These are phyloP conservation scores for Telfairia occidentalis DNA, from an alignment of 331 rosid genomes.

Conservation along the genomic window DNA sequence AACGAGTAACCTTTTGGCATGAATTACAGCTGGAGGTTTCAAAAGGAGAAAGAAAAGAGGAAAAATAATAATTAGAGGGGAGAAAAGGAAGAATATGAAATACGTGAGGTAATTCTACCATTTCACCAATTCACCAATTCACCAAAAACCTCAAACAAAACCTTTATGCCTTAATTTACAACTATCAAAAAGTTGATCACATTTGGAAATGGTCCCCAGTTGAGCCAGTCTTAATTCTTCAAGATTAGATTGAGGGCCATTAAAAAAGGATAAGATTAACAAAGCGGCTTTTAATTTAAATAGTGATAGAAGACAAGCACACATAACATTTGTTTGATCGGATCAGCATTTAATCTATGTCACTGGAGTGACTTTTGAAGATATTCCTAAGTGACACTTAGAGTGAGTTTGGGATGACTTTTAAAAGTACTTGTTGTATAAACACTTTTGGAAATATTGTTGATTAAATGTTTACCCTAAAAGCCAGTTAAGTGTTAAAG, in stretches of 20 bases:
- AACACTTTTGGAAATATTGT: not conserved
- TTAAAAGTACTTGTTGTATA: not conserved
- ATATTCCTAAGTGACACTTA: not conserved
- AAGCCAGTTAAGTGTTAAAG: not conserved
- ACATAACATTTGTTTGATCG: not conserved
- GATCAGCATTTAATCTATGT: not conserved
- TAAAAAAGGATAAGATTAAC: not conserved
- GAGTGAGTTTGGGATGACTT: not conserved
- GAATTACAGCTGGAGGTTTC: conserved; percentile 41
- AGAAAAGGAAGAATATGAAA: not conserved
- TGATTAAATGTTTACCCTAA: not conserved
- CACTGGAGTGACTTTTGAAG: not conserved
- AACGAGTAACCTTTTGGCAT: conserved; percentile 54
- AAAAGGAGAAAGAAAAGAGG: conserved; percentile 13
- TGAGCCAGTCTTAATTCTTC: not conserved
- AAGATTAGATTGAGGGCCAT: not conserved
- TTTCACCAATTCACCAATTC: not conserved
- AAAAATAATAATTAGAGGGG: conserved; percentile 1
- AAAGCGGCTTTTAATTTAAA: not conserved
- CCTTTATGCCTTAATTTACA: not conserved
- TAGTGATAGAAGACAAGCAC: not conserved
- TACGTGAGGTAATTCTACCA: not conserved
- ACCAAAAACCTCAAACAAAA: not conserved
- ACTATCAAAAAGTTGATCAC: not conserved
- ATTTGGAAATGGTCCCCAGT: not conserved